These are phyloP conservation scores for Didymosphaeria variabile DNA, from an alignment of 2,329 filamentous ascomycete species.

Conservation along the genomic window DNA sequence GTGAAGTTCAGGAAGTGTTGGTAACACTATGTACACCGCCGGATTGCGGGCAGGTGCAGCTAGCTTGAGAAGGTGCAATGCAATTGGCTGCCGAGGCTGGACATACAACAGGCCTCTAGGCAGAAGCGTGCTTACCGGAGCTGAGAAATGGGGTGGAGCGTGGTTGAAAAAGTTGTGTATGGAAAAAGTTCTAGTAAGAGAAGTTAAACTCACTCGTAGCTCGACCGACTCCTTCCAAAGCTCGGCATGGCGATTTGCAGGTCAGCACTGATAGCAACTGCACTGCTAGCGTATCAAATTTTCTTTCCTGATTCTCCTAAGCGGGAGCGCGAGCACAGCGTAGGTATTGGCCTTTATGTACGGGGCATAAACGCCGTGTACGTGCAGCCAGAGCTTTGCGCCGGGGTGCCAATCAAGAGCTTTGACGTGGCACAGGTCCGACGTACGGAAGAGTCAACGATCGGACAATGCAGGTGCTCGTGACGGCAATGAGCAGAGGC, in stretches of 20 bases:
- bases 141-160: conserved; percentile 13
- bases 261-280: conserved; percentile 25
- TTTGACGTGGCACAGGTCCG: conserved; percentile 21
- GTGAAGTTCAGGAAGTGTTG: conserved; percentile 16
- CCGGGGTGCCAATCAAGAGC: conserved; percentile 22
- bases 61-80: conserved; percentile 6
- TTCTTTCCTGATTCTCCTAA: conserved; percentile 31
- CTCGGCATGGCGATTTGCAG: conserved; percentile 44
- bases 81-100: conserved; percentile 13
- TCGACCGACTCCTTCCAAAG: conserved; percentile 50
- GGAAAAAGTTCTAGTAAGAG: conserved; percentile 28
- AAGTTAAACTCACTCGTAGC: conserved; percentile 50
- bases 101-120: conserved; percentile 1
- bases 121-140: conserved; percentile 17
- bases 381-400: conserved; percentile 23
- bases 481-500: conserved; percentile 5
- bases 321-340: conserved; percentile 25
- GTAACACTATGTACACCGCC: conserved; percentile 15
- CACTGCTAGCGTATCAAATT: conserved; percentile 34
- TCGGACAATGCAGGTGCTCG: conserved; percentile 13
- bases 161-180: conserved; percentile 3
- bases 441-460: conserved; percentile 25
- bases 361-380: conserved; percentile 34
- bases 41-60: conserved; percentile 9
- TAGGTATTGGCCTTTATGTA: conserved; percentile 38